A percentile compares a stretch with the other conserved stretches of the same genome.
Evolutionary conservation across 1,284 basidiomycete species (phyloP).

Genomic region (Cutaneotrichosporon sp.): DNA sequence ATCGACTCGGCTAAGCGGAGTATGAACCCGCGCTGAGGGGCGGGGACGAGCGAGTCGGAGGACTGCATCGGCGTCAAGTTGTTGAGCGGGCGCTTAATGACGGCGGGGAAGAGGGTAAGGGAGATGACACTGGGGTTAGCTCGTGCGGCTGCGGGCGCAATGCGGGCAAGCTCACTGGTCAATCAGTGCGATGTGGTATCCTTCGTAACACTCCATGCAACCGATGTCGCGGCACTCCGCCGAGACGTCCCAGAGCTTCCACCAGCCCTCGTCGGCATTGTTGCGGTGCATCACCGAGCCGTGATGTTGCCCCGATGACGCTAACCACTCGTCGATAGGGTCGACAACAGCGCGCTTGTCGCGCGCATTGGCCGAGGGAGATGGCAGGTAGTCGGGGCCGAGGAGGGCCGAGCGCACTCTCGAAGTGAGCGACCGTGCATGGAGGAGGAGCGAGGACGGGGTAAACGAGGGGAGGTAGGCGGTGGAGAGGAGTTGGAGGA

Average conservation of each 20-base stretch:
- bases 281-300: constrained; percentile 8
- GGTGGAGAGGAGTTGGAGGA: constrained; percentile 39
- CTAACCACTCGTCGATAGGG: constrained; percentile 30
- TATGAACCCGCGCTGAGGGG: constrained; percentile 22
- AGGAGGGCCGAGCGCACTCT: constrained; percentile 22
- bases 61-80: constrained; percentile 12
- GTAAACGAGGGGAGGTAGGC: constrained; percentile 36
- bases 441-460: constrained; percentile 28
- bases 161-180: constrained; percentile 43
- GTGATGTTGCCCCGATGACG: constrained; percentile 15
- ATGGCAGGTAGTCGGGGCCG: constrained; percentile 18
- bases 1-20: constrained; percentile 28
- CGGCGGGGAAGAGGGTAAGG: constrained; percentile 40
- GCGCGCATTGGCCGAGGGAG: not conserved
- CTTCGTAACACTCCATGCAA: constrained; percentile 52
- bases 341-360: constrained; percentile 7
- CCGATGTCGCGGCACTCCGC: constrained; percentile 50
- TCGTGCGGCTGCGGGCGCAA: too few relatives aligned
- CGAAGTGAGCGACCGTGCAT: constrained; percentile 28
- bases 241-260: constrained; percentile 48
- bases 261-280: constrained; percentile 33
- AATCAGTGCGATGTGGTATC: constrained; percentile 48
- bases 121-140: constrained; percentile 39
- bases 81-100: constrained; percentile 19
- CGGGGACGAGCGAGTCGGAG: constrained; percentile 12